A percentile compares a stretch with the other conserved stretches of the same genome.
Evolutionary conservation across 495 filamentous ascomycete genomes (phyloP).

Genomic region (Choiromyces venosus): DNA sequence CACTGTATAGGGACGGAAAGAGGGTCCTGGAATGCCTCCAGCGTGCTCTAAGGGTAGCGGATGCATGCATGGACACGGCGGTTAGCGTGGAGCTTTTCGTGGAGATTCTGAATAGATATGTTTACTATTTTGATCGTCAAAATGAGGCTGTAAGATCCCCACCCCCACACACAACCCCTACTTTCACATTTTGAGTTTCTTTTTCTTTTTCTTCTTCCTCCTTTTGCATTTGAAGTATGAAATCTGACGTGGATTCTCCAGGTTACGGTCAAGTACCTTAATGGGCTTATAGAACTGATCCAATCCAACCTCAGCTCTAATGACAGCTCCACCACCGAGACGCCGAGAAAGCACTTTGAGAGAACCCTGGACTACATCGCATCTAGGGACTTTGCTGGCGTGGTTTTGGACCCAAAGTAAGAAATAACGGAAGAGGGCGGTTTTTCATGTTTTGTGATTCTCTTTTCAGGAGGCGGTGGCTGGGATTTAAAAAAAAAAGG

Average conservation of each 20-base stretch:
- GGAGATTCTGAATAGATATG: constrained; percentile 95
- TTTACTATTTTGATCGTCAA: constrained; percentile 98
- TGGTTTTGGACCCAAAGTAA: constrained; percentile 57
- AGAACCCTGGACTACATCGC: constrained; percentile 89
- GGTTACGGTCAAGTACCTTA: constrained; percentile 96
- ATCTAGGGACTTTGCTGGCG: constrained; percentile 85
- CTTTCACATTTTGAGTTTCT: neutral
- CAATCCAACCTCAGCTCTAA: constrained; percentile 83
- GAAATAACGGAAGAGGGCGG: neutral
- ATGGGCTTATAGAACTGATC: constrained; percentile 96
- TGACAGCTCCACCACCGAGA: constrained; percentile 72
- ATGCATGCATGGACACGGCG: constrained; percentile 99
- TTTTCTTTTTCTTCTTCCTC: neutral
- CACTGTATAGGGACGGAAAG: constrained; percentile 90
- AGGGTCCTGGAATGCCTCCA: constrained; percentile 93
- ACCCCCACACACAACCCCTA: neutral
- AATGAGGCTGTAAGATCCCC: constrained; percentile 75
- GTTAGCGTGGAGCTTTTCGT: constrained; percentile 97
- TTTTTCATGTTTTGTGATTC: constrained; percentile 17
- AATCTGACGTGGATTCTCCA: constrained; percentile 41
- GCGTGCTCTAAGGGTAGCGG: constrained; percentile 88
- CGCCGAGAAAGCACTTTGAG: constrained; percentile 84
- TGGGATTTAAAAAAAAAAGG: constrained; percentile 2
- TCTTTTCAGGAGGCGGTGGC: constrained; percentile 4
- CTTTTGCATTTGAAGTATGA: constrained; percentile 11